A percentile compares a stretch with the other conserved stretches of the same genome.
These are phyloP conservation scores for Rubia occidens DNA, from an alignment of 305 asterid genomes.

Conservation along the genomic window DNA sequence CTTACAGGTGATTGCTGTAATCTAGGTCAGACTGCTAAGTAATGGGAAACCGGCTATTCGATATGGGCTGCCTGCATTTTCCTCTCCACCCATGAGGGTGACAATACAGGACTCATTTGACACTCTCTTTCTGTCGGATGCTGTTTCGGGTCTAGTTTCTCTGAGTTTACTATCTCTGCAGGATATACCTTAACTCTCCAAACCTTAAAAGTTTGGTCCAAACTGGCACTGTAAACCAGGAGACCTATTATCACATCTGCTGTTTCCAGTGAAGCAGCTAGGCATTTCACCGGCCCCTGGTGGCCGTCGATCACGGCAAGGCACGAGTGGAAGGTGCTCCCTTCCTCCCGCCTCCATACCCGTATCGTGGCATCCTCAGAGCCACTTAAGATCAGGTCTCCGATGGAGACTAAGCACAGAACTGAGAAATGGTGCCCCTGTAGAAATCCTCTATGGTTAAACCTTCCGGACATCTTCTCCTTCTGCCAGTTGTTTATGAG, in stretches of 20 bases:
- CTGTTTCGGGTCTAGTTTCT: conserved; percentile 24
- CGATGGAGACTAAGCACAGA: conserved; percentile 47
- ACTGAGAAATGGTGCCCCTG: conserved; percentile 66
- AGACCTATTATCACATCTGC: conserved; percentile 26
- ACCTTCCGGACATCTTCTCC: conserved; percentile 55
- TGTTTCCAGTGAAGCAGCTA: conserved; percentile 50
- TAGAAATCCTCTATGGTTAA: conserved; percentile 59
- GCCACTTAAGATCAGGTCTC: conserved; percentile 51
- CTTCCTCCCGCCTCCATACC: conserved; percentile 65
- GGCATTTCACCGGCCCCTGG: conserved; percentile 61
- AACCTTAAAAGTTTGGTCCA: conserved; percentile 64
- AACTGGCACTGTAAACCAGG: conserved; percentile 58
- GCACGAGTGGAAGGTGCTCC: conserved; percentile 43
- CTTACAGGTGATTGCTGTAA: not conserved
- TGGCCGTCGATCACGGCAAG: conserved; percentile 68
- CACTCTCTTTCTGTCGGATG: conserved; percentile 22
- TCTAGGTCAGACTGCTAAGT: not conserved
- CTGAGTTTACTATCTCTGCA: conserved; percentile 27
- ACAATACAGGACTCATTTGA: conserved; percentile 50
- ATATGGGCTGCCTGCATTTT: conserved; percentile 43
- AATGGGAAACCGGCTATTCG: conserved; percentile 16
- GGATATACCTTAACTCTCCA: conserved; percentile 60
- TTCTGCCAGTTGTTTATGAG: conserved; percentile 65
- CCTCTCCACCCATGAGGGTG: conserved; percentile 75
- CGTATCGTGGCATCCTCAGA: conserved; percentile 72